Base-by-base conservation (phyloP, 1,284 basidiomycete species). In the Abortiporus biennis region DNA sequence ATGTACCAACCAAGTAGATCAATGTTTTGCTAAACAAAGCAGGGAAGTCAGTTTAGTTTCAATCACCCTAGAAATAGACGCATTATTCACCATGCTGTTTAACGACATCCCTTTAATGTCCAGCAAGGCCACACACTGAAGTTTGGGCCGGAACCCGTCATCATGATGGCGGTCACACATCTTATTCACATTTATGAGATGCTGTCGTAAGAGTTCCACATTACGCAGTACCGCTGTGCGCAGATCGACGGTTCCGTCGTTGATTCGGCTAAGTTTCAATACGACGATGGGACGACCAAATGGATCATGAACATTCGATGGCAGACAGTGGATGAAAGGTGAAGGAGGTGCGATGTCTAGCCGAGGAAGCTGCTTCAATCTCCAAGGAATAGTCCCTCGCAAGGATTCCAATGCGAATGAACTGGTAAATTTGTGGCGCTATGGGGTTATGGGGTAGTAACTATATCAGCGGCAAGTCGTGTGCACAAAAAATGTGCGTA, bases 61-160 rank as follows among this genome's bases (percentile, higher is more conserved):
- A 36, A 24, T 33, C 24, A 9, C 19, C 24, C 9, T 42, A 36
- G 22, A 46, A 27, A 17, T 33, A 31, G 37, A 43, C 35, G 21
- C 1, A 20, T 34, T 27, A 65, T 79, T 56, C 58, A 89, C 86
- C 47, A 75, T 60, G 45, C 65, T 74, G 50, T 75, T 72, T 38
- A 85, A 63, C 12, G 81, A 75, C 17, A 78, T 63, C 36, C 68
- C 67, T 32, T 72, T 64, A 43, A 88, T 65, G 61, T 90, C 86
- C n/a, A 89, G 62, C 30, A 90, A 55, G 30, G 79, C 64, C 30
- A 82, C 67, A 60, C 78, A 87, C 57, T 89, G 87, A 34, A 89
- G 63, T 16, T 74, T 65, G 29, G 69, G 67, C 6, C 46, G 38
- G 9, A 43, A 29, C 27, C 38, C n/a, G 30, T 38, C 22, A 23